These are phyloP conservation scores for Wallacemonas sp. DNA, from an alignment of 208 protist species.

Conservation along the genomic window DNA sequence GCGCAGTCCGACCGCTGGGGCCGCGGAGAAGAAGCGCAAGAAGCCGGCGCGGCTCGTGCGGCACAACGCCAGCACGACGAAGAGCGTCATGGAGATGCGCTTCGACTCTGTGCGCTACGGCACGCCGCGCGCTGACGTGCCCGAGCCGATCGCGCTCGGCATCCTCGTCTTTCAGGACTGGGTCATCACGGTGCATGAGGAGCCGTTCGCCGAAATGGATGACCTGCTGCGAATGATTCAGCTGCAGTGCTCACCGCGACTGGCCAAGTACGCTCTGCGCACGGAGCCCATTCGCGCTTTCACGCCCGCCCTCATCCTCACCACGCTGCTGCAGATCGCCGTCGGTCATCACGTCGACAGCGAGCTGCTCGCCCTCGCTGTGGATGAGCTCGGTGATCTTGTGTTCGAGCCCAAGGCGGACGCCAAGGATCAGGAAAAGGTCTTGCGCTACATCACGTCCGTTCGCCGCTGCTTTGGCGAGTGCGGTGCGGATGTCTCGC, in stretches of 20 bases:
- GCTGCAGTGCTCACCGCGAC: conserved; percentile 54
- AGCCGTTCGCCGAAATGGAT: conserved; percentile 86
- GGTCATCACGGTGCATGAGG: conserved; percentile 87
- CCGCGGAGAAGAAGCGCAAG: conserved; percentile 9
- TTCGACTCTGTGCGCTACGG: conserved; percentile 73
- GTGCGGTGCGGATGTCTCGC: conserved; percentile 73
- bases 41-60: neutral
- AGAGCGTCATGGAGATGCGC: conserved; percentile 79
- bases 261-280: conserved; percentile 27
- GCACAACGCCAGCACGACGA: conserved; percentile 18
- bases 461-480: conserved; percentile 83
- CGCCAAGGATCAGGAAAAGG: conserved; percentile 53
- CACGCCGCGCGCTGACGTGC: conserved; percentile 41
- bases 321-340: conserved; percentile 73
- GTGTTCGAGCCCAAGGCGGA: conserved; percentile 60
- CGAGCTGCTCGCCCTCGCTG: conserved; percentile 56
- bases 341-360: conserved; percentile 83
- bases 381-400: conserved; percentile 69
- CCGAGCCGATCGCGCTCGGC: conserved; percentile 57
- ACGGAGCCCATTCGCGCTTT: conserved; percentile 32
- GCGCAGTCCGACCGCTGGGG: neutral
- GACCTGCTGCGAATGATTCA: conserved; percentile 81
- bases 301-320: conserved; percentile 71
- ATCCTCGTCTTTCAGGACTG: conserved; percentile 80
- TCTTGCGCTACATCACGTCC: conserved; percentile 75